Conservation (phyloP, 192 early-diverging fungal species). For the Tieghemiomyces parasiticus region DNA sequence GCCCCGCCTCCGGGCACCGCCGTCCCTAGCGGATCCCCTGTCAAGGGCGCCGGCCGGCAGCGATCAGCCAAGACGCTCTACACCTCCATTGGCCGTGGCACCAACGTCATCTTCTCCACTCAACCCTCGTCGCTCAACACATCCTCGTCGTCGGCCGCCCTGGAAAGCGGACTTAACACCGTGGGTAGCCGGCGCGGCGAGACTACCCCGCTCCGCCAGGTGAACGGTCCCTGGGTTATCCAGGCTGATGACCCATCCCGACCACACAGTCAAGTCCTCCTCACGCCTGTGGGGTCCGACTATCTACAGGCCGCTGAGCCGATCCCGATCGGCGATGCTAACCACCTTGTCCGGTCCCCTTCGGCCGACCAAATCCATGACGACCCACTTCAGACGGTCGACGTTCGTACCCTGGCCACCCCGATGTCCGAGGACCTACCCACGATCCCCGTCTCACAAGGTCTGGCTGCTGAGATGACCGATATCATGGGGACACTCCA, state of each 20-base stretch:
- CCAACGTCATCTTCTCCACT: conserved; percentile 10
- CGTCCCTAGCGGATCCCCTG: not conserved
- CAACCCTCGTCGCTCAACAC: not conserved
- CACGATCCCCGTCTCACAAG: too few relatives aligned
- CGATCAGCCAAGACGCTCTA: conserved; percentile 7
- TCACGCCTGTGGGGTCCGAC: not conserved
- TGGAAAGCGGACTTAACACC: too few relatives aligned
- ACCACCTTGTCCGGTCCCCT: not conserved
- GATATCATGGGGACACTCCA: too few relatives aligned
- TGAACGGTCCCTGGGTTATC: not conserved
- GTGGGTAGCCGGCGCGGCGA: too few relatives aligned
- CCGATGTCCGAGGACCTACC: too few relatives aligned
- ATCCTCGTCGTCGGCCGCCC: not conserved
- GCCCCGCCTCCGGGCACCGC: conserved; percentile 8
- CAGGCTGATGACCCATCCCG: not conserved
- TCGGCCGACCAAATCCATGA: conserved; percentile 8
- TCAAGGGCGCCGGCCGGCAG: too few relatives aligned
- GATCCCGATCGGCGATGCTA: not conserved
- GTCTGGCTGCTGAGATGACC: too few relatives aligned
- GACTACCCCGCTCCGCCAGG: too few relatives aligned
- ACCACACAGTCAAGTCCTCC: conserved; percentile 8
- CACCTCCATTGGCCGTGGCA: conserved; percentile 1
- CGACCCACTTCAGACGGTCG: not conserved
- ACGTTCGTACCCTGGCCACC: not conserved
- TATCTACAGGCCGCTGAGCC: not conserved